phyloP scores from a whole-genome alignment of 1,139 yeast genomes.

The Hansenula lynferdii region DNA sequence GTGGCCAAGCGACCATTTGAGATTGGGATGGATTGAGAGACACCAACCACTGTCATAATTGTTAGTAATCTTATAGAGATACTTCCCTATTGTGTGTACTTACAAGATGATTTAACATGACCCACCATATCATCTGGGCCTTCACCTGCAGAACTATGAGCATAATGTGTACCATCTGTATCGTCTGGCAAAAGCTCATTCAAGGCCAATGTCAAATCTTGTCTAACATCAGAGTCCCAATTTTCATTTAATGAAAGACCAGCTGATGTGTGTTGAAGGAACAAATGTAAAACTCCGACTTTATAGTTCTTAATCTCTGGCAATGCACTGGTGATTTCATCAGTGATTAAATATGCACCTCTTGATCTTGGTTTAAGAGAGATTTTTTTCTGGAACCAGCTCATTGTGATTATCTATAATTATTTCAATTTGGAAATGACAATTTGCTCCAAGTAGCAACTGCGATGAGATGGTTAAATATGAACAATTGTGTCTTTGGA shows the following conservation, averaged over 20 bases:
- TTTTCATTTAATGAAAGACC: conserved; percentile 75
- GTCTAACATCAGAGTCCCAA: conserved; percentile 73
- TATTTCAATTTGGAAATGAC: not conserved
- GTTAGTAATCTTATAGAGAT: too few species aligned
- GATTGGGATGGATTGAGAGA: conserved; percentile 62
- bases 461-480: too few species aligned
- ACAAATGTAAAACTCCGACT: conserved; percentile 61
- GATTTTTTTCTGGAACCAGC: conserved; percentile 55
- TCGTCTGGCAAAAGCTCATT: conserved; percentile 71
- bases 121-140: conserved; percentile 86
- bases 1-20: conserved; percentile 59
- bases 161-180: conserved; percentile 32
- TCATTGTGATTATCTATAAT: conserved; percentile 8
- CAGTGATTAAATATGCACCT: conserved; percentile 69
- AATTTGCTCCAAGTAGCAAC: too few species aligned
- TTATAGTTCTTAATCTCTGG: conserved; percentile 59
- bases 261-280: conserved; percentile 76
- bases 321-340: conserved; percentile 49
- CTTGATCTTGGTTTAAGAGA: conserved; percentile 52
- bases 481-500: not conserved
- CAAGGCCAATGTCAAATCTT: conserved; percentile 59
- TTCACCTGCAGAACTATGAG: conserved; percentile 56
- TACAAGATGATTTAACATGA: conserved; percentile 55
- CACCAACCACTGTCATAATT: conserved; percentile 45
- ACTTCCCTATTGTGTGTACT: too few species aligned